Evolutionary conservation across 306 rosid species (phyloP), one percentile per base, ranked within the genome.

Genomic region (Prosopis cineraria): DNA sequence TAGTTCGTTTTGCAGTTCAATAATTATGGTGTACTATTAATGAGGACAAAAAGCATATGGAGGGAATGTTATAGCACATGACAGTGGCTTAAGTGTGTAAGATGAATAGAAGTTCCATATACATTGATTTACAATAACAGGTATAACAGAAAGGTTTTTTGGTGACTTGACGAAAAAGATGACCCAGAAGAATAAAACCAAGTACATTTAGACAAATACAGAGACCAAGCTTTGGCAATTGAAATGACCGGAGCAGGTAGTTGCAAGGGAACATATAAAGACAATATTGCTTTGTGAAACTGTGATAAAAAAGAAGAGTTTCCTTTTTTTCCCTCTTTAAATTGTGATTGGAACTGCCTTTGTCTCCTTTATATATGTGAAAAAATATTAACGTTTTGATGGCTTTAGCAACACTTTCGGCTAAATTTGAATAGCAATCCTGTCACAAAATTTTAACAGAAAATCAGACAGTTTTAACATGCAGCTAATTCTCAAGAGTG

Each of bases 11-110:
- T 81, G 64, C 40, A 74, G 34, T 5, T 9, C 33, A 37, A 62
- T 75, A 68, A 84, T 81, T 72, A 84, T 72, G 78, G 68, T 13
- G 77, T 58, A 76, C 24, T 12, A 58, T 27, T 2, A 27, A 29
- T 27, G 65, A n/a, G n/a, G 65, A 58, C 65, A 58, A 58, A 58
- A 58, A 12, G 34, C 7, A 24, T 24, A 25, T 56, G 64, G 6
- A 25, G 19, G 64, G 64, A 24, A 10, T 29, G 12, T 11, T 27
- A 58, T 58, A 27, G 65, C 37, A 58, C 10, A 24, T 12, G n/a
- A 58, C 0, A 12, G 2, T 6, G 12, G 34, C 19, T 68, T 79
- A 48, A 22, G 47, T 50, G 41, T 53, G 60, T 70, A 74, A 75
- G 62, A 55, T 72, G 20, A 81, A 29, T 36, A 14, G 19, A 70